Base-by-base conservation (phyloP, 2,329 filamentous ascomycete species). In the Nothophoma quercina region DNA sequence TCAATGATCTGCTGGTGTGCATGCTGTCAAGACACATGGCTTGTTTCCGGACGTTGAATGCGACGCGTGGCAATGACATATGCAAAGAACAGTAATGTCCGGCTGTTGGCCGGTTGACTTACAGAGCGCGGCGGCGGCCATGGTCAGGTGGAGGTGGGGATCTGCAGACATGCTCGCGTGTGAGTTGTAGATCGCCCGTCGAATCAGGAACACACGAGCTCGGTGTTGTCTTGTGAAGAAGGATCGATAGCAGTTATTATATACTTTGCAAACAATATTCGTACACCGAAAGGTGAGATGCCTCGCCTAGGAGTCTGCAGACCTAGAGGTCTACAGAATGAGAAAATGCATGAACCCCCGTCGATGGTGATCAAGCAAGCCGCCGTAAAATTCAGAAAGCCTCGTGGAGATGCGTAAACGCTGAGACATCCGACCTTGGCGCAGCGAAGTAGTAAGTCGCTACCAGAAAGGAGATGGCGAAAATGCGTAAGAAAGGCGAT, bases 1-100 rank as follows among this genome's bases (percentile, higher is more conserved):
- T 29, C 21, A 29, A 34, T 51, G 44, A 56, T 34, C 23, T 23
- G 34, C 41, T 18, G 15, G 41, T 18, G 12, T 36, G 36, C 38
- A 41, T n/a, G 21, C 19, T 32, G 25, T 38, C 50, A 50, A 15
- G 29, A 28, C 28, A 44, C 46, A 39, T 43, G 28, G 22, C 30
- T 30, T 44, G 38, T 35, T 52, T 51, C 55, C 47, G 39, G 42
- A 45, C 43, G 25, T 25, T 53, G 45, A 45, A 39, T 13, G 29
- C 44, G 52, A 65, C 60, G 59, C 57, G 61, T 64, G 63, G 54
- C 61, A 49, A 36, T 48, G 41, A 47, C 51, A 55, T 42, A 22
- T 48, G 50, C 56, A 58, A 42, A 35, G 28, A 45, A 26, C 13
- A 26, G 45, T 35, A 39, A 50, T 21, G 44, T 38, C 36, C 39